Percentiles rank a stretch among this genome's conserved stretches.
Conservation (phyloP, 371 early-diverging fungal species). For the Rhizopus stolonifer region DNA sequence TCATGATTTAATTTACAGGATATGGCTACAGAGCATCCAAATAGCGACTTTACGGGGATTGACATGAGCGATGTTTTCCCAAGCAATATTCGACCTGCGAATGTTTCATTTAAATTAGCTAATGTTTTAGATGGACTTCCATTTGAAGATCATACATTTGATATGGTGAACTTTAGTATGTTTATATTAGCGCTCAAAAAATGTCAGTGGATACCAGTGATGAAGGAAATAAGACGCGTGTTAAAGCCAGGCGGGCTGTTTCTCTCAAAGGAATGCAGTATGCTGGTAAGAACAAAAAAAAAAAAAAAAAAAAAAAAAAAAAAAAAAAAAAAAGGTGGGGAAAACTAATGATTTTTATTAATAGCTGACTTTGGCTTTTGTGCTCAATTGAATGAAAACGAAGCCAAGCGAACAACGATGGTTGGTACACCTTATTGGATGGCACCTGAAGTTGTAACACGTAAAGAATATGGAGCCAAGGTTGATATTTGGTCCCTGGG, state of each 20-base stretch:
- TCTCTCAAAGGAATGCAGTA: slow-evolving; percentile 45
- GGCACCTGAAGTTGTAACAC: slow-evolving; percentile 84
- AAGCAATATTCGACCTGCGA: slow-evolving; percentile 17
- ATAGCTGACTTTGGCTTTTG: slow-evolving; percentile 83
- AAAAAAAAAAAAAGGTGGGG: not conserved
- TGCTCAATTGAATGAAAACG: slow-evolving; percentile 67
- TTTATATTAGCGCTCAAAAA: slow-evolving; percentile 21
- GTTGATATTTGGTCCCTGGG: slow-evolving; percentile 92
- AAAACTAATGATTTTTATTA: not conserved
- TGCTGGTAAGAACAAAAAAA: slow-evolving; percentile 40
- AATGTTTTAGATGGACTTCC: slow-evolving; percentile 22
- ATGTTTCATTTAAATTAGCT: slow-evolving; percentile 15
- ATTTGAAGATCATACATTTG: slow-evolving; percentile 24
- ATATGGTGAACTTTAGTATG: slow-evolving; percentile 6
- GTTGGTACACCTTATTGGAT: slow-evolving; percentile 86
- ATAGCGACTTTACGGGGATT: slow-evolving; percentile 37
- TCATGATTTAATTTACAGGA: slow-evolving; percentile 17
- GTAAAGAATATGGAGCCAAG: slow-evolving; percentile 78
- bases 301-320: no score
- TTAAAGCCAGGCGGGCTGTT: slow-evolving; percentile 30
- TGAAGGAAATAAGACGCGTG: slow-evolving; percentile 7
- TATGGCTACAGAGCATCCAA: slow-evolving; percentile 44
- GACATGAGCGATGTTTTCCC: slow-evolving; percentile 31
- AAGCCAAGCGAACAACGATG: slow-evolving; percentile 71
- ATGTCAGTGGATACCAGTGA: not conserved